Conservation (phyloP, 164 flowering plant genomes). For the Dillenia turbinata region DNA sequence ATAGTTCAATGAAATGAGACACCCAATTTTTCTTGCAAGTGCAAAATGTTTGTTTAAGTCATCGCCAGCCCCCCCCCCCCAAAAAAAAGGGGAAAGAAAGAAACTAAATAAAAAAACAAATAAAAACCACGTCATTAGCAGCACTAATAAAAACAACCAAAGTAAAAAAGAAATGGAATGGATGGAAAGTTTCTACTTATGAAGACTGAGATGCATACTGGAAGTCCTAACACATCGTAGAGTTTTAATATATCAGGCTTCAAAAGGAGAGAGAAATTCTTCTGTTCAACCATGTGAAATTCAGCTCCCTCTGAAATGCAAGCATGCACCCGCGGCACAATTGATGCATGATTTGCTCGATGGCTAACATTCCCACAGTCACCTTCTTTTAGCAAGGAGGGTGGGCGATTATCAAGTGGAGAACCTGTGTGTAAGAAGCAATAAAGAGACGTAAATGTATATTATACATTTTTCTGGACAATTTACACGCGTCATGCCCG, state of each 20-base stretch:
- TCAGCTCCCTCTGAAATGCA: slow-evolving; percentile 13
- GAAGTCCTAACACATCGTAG: slow-evolving; percentile 43
- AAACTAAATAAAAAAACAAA: background rate
- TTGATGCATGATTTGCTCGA: slow-evolving; percentile 5
- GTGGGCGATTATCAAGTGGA: slow-evolving; percentile 14
- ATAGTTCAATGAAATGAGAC: too few relatives aligned
- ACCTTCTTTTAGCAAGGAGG: slow-evolving; percentile 6
- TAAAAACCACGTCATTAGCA: background rate
- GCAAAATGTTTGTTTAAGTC: too few relatives aligned
- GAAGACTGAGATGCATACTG: slow-evolving; percentile 37
- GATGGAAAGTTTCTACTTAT: too few relatives aligned
- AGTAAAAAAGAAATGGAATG: background rate
- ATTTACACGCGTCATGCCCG: background rate
- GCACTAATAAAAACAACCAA: background rate
- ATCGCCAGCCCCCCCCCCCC: too few relatives aligned
- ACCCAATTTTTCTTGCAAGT: too few relatives aligned
- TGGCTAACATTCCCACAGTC: slow-evolving; percentile 5
- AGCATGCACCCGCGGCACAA: slow-evolving; percentile 1
- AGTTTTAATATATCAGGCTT: slow-evolving; percentile 56
- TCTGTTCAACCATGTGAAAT: slow-evolving; percentile 31
- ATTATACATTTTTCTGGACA: background rate
- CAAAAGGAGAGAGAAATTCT: slow-evolving; percentile 41
- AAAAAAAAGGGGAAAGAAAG: too few relatives aligned
- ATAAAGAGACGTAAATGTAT: background rate
- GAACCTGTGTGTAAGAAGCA: too few relatives aligned